Conservation (phyloP, 345 rosid genomes). For the Clarkia xantiana region DNA sequence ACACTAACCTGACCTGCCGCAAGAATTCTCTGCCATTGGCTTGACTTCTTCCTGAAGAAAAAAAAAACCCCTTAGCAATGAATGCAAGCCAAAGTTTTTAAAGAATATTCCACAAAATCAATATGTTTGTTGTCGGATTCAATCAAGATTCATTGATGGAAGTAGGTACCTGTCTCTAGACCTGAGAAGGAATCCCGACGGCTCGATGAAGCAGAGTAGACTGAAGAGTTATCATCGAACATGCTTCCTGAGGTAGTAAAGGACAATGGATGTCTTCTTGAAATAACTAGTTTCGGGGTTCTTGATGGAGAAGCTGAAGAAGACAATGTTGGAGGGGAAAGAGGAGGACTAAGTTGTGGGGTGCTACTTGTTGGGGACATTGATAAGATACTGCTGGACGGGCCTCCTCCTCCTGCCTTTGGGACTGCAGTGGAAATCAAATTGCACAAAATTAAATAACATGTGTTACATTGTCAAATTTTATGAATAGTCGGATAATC, state of each 20-base stretch:
- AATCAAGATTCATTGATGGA: conserved; percentile 2
- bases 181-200: conserved; percentile 27
- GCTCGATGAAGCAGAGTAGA: conserved; percentile 24
- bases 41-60: conserved; percentile 50
- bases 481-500: background rate
- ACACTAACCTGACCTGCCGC: conserved; percentile 69
- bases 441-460: too few species aligned
- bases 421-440: conserved; percentile 18
- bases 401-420: conserved; percentile 1
- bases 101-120: background rate
- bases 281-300: conserved; percentile 58
- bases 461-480: background rate
- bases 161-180: conserved; percentile 54
- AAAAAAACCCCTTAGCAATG: background rate
- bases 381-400: too few species aligned
- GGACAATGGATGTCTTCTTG: conserved; percentile 61
- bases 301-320: conserved; percentile 61
- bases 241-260: conserved; percentile 64
- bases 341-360: conserved; percentile 68
- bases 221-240: conserved; percentile 53
- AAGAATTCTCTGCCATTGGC: conserved; percentile 90
- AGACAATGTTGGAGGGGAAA: conserved; percentile 60
- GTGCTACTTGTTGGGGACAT: conserved; percentile 22
- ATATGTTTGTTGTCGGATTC: too few species aligned
- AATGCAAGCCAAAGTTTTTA: background rate